phyloP scores from a whole-genome alignment of 495 filamentous ascomycete genomes.

The Hypoxylon fuscum region DNA sequence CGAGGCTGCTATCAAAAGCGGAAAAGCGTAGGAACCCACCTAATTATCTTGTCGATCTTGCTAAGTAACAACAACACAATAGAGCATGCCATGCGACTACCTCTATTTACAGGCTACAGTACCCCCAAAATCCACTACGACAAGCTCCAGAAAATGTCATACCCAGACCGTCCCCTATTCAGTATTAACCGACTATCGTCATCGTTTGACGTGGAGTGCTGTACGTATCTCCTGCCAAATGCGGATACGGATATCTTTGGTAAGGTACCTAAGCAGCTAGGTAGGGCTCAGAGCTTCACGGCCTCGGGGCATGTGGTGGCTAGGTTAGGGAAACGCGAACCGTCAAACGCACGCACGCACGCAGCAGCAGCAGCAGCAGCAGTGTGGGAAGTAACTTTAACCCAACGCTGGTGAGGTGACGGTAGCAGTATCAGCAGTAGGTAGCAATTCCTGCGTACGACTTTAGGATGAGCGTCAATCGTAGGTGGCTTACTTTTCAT shows the following conservation, averaged over 20 bases:
- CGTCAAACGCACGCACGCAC: conserved; percentile 14
- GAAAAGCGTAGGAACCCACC: conserved; percentile 35
- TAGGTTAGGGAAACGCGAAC: conserved; percentile 14
- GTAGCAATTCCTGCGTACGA: conserved; percentile 24
- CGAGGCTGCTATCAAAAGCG: conserved; percentile 33
- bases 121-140: conserved; percentile 9
- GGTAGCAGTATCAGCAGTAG: background rate
- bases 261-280: too few species aligned
- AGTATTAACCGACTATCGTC: conserved; percentile 42
- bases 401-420: conserved; percentile 21
- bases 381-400: conserved; percentile 14
- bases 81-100: conserved; percentile 34
- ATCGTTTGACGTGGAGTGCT: conserved; percentile 36
- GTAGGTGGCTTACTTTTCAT: conserved; percentile 41
- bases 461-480: conserved; percentile 18
- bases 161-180: conserved; percentile 21
- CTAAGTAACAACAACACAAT: conserved; percentile 25
- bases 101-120: conserved; percentile 7
- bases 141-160: conserved; percentile 24
- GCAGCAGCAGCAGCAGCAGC: conserved; percentile 7
- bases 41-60: conserved; percentile 36
- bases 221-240: conserved; percentile 31
- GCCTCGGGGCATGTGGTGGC: conserved; percentile 1
- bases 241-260: conserved; percentile 8
- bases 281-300: too few species aligned